Evolutionary conservation across 495 filamentous ascomycete genomes (phyloP), one percentile per base, ranked within the genome.

Genomic region (Penicillium chermesinum): DNA sequence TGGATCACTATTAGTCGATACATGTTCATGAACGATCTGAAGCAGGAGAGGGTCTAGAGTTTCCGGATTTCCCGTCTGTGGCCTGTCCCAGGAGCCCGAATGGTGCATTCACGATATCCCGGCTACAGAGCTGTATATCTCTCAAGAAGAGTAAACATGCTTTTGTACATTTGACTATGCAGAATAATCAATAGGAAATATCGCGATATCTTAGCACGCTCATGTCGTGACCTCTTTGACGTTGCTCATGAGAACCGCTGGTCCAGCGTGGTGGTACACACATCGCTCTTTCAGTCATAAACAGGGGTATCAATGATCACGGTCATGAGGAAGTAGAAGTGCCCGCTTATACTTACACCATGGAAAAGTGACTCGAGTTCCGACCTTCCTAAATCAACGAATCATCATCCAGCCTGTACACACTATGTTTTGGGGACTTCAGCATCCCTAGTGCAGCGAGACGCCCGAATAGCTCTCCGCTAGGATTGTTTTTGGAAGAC

Each of bases 1-100:
- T 98, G 93, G 93, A 94, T 98, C 58, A 75, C 77, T 4, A 55
- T 95, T 46, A 89, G 89, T 49, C 73, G 93, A 49, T 98, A 97
- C 70, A 97, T 98, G 93, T 79, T 87, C 50, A 78, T 98, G 2
- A 98, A 98, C 71, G 91, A 96, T 66, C 60, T 96, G 64, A 78
- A 75, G 62, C 70, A 82, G 56, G 88, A 87, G 68, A 79, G 67
- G 3, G 14, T 37, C 2, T 37, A 18, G 30, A 19, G 14, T 7
- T 19, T 21, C n/a, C 34, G 16, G 41, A 1, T 20, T 3, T 9
- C 14, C 2, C 38, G 7, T 6, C 1, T 27, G 4, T 21, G 1
- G 19, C 1, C 19, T 25, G 10, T n/a, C n/a, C n/a, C n/a, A n/a
- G n/a, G n/a, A n/a, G n/a, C n/a, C n/a, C n/a, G n/a, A n/a, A n/a